A percentile compares a stretch with the other conserved stretches of the same genome.
These are phyloP conservation scores for Venturia carpophila DNA, from an alignment of 2,329 filamentous ascomycete species.

Conservation along the genomic window DNA sequence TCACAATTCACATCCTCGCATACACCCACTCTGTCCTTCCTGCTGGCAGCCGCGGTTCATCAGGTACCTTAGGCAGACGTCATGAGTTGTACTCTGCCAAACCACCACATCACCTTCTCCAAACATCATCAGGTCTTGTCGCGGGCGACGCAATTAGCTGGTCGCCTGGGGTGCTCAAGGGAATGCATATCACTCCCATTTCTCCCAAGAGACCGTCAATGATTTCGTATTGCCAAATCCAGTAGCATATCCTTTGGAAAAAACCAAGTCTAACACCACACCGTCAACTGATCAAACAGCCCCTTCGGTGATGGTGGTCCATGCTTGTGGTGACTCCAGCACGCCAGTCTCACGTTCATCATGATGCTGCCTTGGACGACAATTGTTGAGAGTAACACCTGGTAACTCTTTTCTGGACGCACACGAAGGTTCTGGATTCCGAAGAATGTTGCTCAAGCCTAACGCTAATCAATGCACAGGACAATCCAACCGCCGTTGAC, in stretches of 20 bases:
- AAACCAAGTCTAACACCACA: background rate
- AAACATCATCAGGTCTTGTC: background rate
- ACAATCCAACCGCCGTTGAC: background rate
- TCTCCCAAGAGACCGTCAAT: background rate
- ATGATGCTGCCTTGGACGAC: background rate
- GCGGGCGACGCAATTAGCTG: background rate
- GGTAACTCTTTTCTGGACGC: background rate
- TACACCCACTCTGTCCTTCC: background rate
- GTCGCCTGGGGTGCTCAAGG: background rate
- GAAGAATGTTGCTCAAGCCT: background rate
- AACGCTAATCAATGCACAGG: background rate
- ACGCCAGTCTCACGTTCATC: conserved; percentile 8
- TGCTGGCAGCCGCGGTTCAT: conserved; percentile 5
- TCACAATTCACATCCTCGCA: conserved; percentile 9
- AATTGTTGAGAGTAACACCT: background rate
- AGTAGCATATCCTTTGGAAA: background rate
- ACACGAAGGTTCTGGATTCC: background rate
- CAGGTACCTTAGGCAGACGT: background rate
- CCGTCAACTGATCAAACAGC: background rate
- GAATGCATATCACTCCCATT: conserved; percentile 2
- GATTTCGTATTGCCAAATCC: background rate
- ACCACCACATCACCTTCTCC: background rate
- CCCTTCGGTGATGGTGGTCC: background rate
- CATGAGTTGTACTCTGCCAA: background rate
- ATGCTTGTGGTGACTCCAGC: background rate